Percentiles rank a stretch among this genome's conserved stretches.
phyloP scores from a whole-genome alignment of 768 basidiomycete species.

The Lentinula detonsa region DNA sequence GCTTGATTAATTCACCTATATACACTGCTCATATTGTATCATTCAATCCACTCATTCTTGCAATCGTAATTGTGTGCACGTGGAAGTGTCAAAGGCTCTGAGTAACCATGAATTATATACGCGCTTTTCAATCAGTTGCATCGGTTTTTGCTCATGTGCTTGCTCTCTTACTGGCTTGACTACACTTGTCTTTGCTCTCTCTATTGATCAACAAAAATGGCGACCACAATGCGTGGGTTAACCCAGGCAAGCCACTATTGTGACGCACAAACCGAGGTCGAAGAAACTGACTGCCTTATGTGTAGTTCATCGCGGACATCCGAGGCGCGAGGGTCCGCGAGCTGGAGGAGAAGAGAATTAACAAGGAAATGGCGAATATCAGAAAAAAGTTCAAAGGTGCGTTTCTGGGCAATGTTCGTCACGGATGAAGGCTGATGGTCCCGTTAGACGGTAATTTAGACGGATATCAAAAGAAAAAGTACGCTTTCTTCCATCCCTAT shows the following conservation, averaged over 20 bases:
- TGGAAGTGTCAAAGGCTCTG: neutral
- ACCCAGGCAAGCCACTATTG: conserved; percentile 53
- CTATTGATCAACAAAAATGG: conserved; percentile 46
- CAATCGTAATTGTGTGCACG: neutral
- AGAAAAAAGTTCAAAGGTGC: conserved; percentile 97
- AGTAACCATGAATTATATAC: neutral
- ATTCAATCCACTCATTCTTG: neutral
- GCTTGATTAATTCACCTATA: neutral
- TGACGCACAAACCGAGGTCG: neutral
- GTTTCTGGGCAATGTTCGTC: conserved; percentile 1
- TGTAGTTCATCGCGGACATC: conserved; percentile 96
- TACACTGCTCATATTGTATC: neutral
- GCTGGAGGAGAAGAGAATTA: conserved; percentile 96
- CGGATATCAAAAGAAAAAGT: conserved; percentile 94
- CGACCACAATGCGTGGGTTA: conserved; percentile 85
- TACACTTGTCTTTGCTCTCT: too few relatives aligned
- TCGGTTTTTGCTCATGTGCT: neutral
- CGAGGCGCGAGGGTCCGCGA: conserved; percentile 95
- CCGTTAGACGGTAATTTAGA: conserved; percentile 74
- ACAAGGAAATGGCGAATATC: conserved; percentile 99
- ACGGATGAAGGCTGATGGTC: neutral
- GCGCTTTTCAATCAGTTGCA: neutral
- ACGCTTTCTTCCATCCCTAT: conserved; percentile 17
- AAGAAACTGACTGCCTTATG: conserved; percentile 8
- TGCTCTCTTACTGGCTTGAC: neutral